Evolutionary conservation across 169 alveolate species (phyloP).

Genomic region (Perkinsus chesapeaki): DNA sequence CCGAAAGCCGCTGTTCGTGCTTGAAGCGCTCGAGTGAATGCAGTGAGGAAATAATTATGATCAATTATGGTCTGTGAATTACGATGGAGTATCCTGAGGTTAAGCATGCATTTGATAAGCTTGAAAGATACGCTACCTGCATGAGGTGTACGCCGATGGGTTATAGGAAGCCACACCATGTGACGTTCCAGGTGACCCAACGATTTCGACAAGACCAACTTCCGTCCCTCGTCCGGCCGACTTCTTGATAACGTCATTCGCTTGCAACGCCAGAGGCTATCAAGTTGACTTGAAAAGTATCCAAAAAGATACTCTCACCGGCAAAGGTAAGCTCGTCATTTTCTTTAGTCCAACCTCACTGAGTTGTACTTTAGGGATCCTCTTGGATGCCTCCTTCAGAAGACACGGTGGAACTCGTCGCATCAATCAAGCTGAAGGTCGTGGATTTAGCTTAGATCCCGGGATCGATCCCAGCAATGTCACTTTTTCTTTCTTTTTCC

Average conservation of each 20-base stretch:
- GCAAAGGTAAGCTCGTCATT: not conserved
- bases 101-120: not conserved
- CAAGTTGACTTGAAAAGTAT: too few relatives aligned
- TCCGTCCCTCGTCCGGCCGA: not conserved
- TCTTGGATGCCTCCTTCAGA: not conserved
- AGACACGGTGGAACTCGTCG: too few relatives aligned
- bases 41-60: not conserved
- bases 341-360: not conserved
- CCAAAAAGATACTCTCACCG: not conserved
- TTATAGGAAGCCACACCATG: not conserved
- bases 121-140: not conserved
- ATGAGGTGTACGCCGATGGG: not conserved
- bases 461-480: too few relatives aligned
- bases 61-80: not conserved
- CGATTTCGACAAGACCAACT: not conserved
- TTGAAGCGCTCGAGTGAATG: not conserved
- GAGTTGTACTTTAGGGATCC: not conserved
- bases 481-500: too few relatives aligned
- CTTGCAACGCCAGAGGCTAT: not conserved
- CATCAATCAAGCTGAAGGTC: too few relatives aligned
- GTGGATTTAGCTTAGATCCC: too few relatives aligned
- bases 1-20: not conserved
- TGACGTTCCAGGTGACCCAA: not conserved
- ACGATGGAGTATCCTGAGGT: conserved; percentile 2
- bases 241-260: not conserved